These are phyloP conservation scores for Chimonanthus salicifolius DNA, from an alignment of 164 flowering plant species.

Conservation along the genomic window DNA sequence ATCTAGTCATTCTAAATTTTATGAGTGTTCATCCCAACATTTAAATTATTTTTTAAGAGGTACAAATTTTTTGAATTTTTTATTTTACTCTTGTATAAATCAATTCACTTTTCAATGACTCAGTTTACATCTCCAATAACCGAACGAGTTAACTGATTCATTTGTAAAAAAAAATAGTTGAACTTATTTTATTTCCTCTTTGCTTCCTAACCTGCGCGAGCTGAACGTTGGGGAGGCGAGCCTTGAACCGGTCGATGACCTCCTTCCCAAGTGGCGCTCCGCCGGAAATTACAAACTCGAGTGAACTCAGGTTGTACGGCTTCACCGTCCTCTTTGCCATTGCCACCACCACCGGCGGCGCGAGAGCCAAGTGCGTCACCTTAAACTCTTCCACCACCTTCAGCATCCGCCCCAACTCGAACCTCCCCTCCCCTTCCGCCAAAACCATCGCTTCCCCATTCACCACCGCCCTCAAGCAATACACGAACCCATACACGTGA, in stretches of 20 bases:
- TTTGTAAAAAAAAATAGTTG: no score
- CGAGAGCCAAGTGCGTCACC: slow-evolving; percentile 24
- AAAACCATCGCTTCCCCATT: slow-evolving; percentile 26
- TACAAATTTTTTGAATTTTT: no score
- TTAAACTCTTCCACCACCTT: slow-evolving; percentile 30
- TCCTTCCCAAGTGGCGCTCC: slow-evolving; percentile 80
- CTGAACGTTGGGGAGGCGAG: slow-evolving; percentile 46
- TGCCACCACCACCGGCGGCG: slow-evolving; percentile 41
- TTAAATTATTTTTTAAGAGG: no score
- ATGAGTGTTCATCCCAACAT: no score
- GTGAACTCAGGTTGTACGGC: slow-evolving; percentile 49
- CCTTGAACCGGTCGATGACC: slow-evolving; percentile 50
- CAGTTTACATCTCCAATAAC: no score
- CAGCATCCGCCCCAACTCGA: slow-evolving; percentile 29
- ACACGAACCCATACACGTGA: slow-evolving; percentile 35
- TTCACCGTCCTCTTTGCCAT: slow-evolving; percentile 18
- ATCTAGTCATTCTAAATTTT: no score
- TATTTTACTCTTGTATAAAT: no score
- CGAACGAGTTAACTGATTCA: no score
- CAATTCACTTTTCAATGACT: no score
- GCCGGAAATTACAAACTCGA: slow-evolving; percentile 41
- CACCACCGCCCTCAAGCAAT: slow-evolving; percentile 22
- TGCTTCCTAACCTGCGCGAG: slow-evolving; percentile 23
- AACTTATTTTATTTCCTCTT: no score
- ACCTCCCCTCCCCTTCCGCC: slow-evolving; percentile 25